These are phyloP conservation scores for Friedmanniomyces endolithicus DNA, from an alignment of 495 filamentous ascomycete genomes.

Conservation along the genomic window DNA sequence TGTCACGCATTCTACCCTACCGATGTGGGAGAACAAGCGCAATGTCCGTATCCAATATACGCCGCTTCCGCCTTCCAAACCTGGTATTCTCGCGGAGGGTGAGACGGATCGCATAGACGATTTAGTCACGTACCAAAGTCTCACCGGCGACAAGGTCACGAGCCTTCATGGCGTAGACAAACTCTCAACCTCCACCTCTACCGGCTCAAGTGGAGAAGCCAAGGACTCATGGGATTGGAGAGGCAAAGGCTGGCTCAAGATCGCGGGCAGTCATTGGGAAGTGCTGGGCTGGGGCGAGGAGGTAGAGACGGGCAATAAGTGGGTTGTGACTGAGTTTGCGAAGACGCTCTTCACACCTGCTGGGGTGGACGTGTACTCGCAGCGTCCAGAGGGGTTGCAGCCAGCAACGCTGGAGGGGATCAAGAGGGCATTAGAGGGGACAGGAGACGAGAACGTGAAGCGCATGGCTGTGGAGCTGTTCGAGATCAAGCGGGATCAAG, in stretches of 20 bases:
- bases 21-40: constrained; percentile 57
- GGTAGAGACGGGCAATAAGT: constrained; percentile 34
- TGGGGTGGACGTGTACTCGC: constrained; percentile 60
- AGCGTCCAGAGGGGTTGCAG: constrained; percentile 40
- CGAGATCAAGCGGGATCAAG: constrained; percentile 28
- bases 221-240: constrained; percentile 53
- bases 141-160: constrained; percentile 38
- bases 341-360: constrained; percentile 63
- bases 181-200: constrained; percentile 23
- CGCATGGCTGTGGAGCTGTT: constrained; percentile 31
- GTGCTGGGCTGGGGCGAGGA: constrained; percentile 55
- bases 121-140: constrained; percentile 49
- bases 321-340: constrained; percentile 65
- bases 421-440: constrained; percentile 25
- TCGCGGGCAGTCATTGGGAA: constrained; percentile 61
- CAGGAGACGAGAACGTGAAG: constrained; percentile 28
- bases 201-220: constrained; percentile 24
- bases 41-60: constrained; percentile 68
- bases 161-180: constrained; percentile 53
- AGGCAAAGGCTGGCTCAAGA: constrained; percentile 52
- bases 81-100: constrained; percentile 8
- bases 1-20: constrained; percentile 63
- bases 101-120: constrained; percentile 45
- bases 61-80: constrained; percentile 31
- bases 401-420: constrained; percentile 37